Percentiles rank a stretch among this genome's conserved stretches.
Conservation (phyloP, 2,329 filamentous ascomycete genomes). For the Chrysoporthe puriensis region DNA sequence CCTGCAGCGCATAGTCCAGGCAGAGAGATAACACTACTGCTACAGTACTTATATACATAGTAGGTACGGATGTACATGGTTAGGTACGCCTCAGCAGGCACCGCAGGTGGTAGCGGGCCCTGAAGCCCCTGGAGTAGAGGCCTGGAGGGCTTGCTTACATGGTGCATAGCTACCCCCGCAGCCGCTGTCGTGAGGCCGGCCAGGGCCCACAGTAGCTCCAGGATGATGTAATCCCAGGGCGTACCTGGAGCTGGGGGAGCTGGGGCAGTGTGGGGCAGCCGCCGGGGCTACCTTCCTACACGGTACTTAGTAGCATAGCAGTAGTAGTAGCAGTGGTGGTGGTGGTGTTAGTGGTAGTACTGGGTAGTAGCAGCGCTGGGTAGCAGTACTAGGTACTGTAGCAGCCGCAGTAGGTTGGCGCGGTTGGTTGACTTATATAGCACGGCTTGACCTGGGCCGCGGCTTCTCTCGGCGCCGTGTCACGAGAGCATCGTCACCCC, state of each 20-base stretch:
- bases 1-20: too few species aligned
- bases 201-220: neutral
- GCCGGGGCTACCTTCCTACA: neutral
- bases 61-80: too few species aligned
- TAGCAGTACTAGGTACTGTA: too few species aligned
- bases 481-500: conserved; percentile 21
- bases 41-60: too few species aligned
- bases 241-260: neutral
- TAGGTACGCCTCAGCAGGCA: too few species aligned
- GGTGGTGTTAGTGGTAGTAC: too few species aligned
- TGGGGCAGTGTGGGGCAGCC: conserved; percentile 10
- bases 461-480: conserved; percentile 23
- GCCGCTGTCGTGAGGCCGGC: neutral
- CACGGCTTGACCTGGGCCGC: neutral
- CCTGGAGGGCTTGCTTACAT: neutral
- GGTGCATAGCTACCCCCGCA: neutral
- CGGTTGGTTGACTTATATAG: neutral
- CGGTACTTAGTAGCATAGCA: neutral
- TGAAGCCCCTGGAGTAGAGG: too few species aligned
- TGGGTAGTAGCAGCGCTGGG: too few species aligned
- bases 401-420: too few species aligned
- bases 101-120: too few species aligned
- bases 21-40: too few species aligned
- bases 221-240: neutral
- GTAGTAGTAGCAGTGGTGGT: too few species aligned